phyloP scores from a whole-genome alignment of 495 filamentous ascomycete species.

The Trichoderma orchidacearum region DNA sequence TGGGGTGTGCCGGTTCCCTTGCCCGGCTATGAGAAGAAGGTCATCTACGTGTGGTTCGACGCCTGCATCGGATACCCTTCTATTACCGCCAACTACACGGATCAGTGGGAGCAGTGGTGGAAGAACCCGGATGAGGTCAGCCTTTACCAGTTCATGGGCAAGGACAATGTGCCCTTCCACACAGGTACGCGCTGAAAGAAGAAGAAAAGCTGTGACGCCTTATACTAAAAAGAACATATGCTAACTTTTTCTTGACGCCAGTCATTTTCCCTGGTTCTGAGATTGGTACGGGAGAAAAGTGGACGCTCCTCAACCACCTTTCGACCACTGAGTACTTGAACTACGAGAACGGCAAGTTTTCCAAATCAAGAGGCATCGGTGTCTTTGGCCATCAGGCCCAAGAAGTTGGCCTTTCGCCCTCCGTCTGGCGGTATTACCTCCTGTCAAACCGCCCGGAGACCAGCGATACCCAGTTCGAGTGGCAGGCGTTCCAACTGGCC shows the following conservation, averaged over 20 bases:
- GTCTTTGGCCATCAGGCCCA: conserved; percentile 85
- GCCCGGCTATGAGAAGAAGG: conserved; percentile 61
- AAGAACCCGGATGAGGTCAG: conserved; percentile 74
- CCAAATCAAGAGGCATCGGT: conserved; percentile 76
- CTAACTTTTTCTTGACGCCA: conserved; percentile 4
- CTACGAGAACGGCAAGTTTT: conserved; percentile 94
- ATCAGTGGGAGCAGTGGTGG: conserved; percentile 95
- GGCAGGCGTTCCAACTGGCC: conserved; percentile 56
- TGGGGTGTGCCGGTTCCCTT: conserved; percentile 72
- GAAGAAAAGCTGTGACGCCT: neutral
- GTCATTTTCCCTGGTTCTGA: conserved; percentile 87
- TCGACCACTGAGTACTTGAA: conserved; percentile 92
- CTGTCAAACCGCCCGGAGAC: conserved; percentile 80
- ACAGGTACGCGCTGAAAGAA: conserved; percentile 15
- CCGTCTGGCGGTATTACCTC: conserved; percentile 91
- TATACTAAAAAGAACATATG: too few relatives aligned
- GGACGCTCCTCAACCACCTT: conserved; percentile 84
- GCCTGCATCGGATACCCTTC: conserved; percentile 93
- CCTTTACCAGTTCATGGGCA: conserved; percentile 96
- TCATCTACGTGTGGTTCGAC: conserved; percentile 97
- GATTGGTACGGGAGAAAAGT: conserved; percentile 68
- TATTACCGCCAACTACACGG: conserved; percentile 86
- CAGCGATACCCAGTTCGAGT: conserved; percentile 54
- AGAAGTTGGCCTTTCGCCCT: conserved; percentile 72
- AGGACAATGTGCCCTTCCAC: conserved; percentile 93